phyloP scores from a whole-genome alignment of 140 eudicot species.

The Flaveria floridana region DNA sequence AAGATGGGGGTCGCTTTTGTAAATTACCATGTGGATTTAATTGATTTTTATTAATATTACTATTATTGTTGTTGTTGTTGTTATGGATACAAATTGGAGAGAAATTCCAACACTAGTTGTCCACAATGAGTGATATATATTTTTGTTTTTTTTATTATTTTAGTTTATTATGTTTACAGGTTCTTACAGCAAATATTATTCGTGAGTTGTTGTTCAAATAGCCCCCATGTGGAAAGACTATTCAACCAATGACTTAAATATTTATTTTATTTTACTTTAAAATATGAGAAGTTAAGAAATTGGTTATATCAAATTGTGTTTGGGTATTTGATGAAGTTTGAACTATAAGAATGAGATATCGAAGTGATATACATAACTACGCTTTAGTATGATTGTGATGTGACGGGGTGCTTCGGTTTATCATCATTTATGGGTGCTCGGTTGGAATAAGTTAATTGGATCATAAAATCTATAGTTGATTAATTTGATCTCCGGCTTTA shows the following conservation, averaged over 20 bases:
- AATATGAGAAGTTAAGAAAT: not conserved
- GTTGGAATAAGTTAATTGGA: too few species aligned
- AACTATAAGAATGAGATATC: too few species aligned
- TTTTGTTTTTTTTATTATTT: not conserved
- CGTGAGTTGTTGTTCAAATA: slow-evolving; percentile 26
- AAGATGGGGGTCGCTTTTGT: slow-evolving; percentile 40
- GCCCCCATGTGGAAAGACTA: slow-evolving; percentile 40
- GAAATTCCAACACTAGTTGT: slow-evolving; percentile 35
- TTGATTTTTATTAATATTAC: slow-evolving; percentile 29
- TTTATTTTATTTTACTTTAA: not conserved
- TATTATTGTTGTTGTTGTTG: not conserved
- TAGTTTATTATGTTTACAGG: not conserved
- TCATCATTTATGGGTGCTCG: too few species aligned
- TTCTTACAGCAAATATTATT: slow-evolving; percentile 14
- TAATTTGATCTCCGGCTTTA: too few species aligned
- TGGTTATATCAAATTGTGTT: too few species aligned
- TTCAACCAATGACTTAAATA: slow-evolving; percentile 26
- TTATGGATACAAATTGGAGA: slow-evolving; percentile 35
- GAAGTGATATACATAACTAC: too few species aligned
- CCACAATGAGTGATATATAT: slow-evolving; percentile 9
- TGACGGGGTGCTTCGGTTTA: too few species aligned
- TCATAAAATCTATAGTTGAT: too few species aligned
- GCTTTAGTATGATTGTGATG: too few species aligned
- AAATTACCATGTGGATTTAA: slow-evolving; percentile 41
- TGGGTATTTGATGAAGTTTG: not conserved